Evolutionary conservation across 1,284 basidiomycete genomes (phyloP).

Genomic region (Cryptococcus sp.): DNA sequence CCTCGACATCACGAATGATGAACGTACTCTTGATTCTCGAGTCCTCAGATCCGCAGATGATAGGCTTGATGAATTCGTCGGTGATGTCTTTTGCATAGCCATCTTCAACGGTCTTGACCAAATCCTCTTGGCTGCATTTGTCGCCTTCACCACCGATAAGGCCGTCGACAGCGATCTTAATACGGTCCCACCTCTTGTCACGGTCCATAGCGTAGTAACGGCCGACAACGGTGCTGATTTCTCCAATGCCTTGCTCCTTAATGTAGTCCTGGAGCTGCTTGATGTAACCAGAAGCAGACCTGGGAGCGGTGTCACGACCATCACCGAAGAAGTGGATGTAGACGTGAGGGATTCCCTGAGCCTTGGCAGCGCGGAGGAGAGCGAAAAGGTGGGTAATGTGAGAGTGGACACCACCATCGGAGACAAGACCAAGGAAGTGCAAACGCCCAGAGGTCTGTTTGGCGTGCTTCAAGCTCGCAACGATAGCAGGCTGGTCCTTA

Average conservation of each 20-base stretch:
- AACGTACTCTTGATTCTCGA: conserved; percentile 73
- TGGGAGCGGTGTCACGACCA: conserved; percentile 79
- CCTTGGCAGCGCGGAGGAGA: conserved; percentile 82
- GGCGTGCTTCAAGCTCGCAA: conserved; percentile 71
- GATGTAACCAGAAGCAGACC: conserved; percentile 70
- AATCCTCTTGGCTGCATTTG: conserved; percentile 58
- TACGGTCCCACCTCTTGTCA: conserved; percentile 89
- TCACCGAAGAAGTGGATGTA: conserved; percentile 91
- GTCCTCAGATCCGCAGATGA: conserved; percentile 75
- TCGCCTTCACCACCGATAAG: conserved; percentile 75
- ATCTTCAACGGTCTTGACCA: conserved; percentile 68
- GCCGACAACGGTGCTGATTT: conserved; percentile 75
- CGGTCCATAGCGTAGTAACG: conserved; percentile 95
- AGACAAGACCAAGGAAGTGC: conserved; percentile 82
- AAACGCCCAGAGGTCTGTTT: conserved; percentile 77
- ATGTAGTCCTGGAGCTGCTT: conserved; percentile 75
- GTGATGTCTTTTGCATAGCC: conserved; percentile 78
- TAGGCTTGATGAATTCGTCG: conserved; percentile 91
- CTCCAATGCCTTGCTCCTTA: conserved; percentile 63
- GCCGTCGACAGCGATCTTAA: conserved; percentile 83
- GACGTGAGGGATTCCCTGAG: conserved; percentile 74
- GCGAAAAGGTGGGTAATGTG: conserved; percentile 84
- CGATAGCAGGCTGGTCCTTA: conserved; percentile 71
- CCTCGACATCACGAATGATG: not conserved
- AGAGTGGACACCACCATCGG: conserved; percentile 92